Evolutionary conservation across 495 filamentous ascomycete species (phyloP).

Genomic region (Penicillium dipodomyicola): DNA sequence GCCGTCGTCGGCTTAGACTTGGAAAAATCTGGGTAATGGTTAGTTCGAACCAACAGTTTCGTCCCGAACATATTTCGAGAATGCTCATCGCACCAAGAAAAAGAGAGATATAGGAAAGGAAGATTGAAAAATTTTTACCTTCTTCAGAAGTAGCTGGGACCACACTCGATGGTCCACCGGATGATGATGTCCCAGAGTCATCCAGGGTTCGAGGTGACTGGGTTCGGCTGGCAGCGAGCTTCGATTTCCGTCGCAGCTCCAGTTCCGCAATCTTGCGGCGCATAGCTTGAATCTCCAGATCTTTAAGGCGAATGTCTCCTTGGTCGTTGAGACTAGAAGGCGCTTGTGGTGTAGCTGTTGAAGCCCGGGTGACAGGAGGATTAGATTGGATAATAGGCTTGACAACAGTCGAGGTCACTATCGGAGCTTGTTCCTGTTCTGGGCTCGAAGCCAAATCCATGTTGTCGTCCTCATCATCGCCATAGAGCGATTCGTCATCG

Average conservation of each 20-base stretch:
- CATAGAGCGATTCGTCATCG: constrained; percentile 56
- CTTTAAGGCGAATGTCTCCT: constrained; percentile 61
- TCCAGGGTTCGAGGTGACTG: constrained; percentile 33
- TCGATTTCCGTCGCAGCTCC: constrained; percentile 64
- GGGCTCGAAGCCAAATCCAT: constrained; percentile 35
- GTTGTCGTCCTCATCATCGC: constrained; percentile 37
- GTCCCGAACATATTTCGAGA: no score
- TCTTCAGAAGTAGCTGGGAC: constrained; percentile 5
- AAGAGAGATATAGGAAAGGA: not conserved
- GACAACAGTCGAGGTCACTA: not conserved
- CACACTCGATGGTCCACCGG: constrained; percentile 15
- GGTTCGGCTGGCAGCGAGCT: constrained; percentile 41
- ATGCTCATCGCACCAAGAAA: not conserved
- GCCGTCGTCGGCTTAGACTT: not conserved
- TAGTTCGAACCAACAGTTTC: not conserved
- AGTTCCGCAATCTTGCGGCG: constrained; percentile 73
- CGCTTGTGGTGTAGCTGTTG: constrained; percentile 40
- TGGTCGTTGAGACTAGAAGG: constrained; percentile 35
- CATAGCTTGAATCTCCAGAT: constrained; percentile 70
- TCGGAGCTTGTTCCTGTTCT: constrained; percentile 10
- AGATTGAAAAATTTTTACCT: not conserved
- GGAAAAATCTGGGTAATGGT: not conserved
- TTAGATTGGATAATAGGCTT: constrained; percentile 15
- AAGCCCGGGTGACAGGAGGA: constrained; percentile 17
- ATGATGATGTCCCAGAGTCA: constrained; percentile 20